Percentiles rank a stretch among this genome's conserved stretches.
phyloP scores from a whole-genome alignment of 2,329 filamentous ascomycete genomes.

The Leptosphaerulina australis region DNA sequence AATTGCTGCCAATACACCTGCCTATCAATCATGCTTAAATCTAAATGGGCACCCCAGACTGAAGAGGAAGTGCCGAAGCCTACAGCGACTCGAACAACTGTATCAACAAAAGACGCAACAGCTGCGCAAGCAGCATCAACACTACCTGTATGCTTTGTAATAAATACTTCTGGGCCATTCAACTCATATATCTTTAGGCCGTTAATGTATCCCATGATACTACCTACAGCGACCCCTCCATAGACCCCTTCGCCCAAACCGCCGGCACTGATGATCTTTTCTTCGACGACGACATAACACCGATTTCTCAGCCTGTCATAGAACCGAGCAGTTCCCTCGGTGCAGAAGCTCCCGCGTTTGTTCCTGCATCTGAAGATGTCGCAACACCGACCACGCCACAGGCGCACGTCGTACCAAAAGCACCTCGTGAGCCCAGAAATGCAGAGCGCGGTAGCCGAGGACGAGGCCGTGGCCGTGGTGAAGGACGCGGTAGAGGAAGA shows the following conservation, averaged over 20 bases:
- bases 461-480: constrained; percentile 33
- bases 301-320: constrained; percentile 52
- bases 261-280: constrained; percentile 59
- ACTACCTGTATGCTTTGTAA: constrained; percentile 24
- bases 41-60: constrained; percentile 40
- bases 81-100: constrained; percentile 9
- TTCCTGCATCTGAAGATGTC: constrained; percentile 28
- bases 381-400: constrained; percentile 30
- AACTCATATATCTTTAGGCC: neutral
- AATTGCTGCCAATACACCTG: neutral
- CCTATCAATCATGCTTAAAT: constrained; percentile 36
- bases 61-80: constrained; percentile 19
- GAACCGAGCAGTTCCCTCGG: constrained; percentile 38
- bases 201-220: constrained; percentile 34
- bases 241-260: constrained; percentile 57
- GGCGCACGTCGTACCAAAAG: constrained; percentile 28
- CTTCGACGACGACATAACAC: constrained; percentile 59
- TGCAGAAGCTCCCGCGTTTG: constrained; percentile 26
- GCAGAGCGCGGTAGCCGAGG: constrained; percentile 37
- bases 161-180: too few relatives aligned
- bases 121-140: constrained; percentile 20
- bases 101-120: constrained; percentile 10
- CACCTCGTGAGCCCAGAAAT: constrained; percentile 37
- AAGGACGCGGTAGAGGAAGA: constrained; percentile 32
- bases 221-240: constrained; percentile 35